Base-by-base conservation (phyloP, 1,284 basidiomycete species). In the Takashimella tepidaria region DNA sequence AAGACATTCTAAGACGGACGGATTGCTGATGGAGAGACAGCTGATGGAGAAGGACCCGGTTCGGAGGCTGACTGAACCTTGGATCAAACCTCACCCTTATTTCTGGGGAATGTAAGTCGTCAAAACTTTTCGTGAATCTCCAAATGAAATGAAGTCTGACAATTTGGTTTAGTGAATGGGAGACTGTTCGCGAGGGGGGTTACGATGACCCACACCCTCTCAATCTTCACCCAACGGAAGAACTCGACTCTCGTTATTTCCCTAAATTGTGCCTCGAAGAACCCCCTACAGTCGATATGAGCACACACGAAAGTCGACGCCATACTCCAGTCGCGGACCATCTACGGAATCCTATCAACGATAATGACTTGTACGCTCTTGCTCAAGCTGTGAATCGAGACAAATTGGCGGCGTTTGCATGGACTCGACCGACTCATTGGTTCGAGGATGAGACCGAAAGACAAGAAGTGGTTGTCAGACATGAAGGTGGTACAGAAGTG, bases 191-290 rank as follows among this genome's bases (percentile, higher is more conserved):
- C 5, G 50, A 54, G 26, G 68, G 68, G 25, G 66, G 68, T 23
- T 75, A 75, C 52, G 58, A 66, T 21, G 92, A 95, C 67, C 95
- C 95, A n/a, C 95, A 96, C 80, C 90, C 93, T 64, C 92, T 95
- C 20, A 86, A 89, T 19, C 89, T 93, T 67, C 90, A 98, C 71
- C 89, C 91, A 5, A 83, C 84, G 45, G 90, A 96, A 73, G 92
- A 92, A 62, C 87, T 86, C 68, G 95, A 98, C 81, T 95, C 90
- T 59, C 89, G 92, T 74, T 97, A 98, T 77, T 98, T 98, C 73
- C 95, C 98, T 72, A 90, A 95, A 63, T 87, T 90, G 27, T 98
- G 96, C 83, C 81, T 98, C 53, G 90, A 91, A 69, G 93, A 96
- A 87, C 86, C 88, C 61, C 89, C 89, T 40, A 84, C 69, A 13